Evolutionary conservation across 768 basidiomycete species (phyloP).

Genomic region (Rhodotorula kratochvilovae): DNA sequence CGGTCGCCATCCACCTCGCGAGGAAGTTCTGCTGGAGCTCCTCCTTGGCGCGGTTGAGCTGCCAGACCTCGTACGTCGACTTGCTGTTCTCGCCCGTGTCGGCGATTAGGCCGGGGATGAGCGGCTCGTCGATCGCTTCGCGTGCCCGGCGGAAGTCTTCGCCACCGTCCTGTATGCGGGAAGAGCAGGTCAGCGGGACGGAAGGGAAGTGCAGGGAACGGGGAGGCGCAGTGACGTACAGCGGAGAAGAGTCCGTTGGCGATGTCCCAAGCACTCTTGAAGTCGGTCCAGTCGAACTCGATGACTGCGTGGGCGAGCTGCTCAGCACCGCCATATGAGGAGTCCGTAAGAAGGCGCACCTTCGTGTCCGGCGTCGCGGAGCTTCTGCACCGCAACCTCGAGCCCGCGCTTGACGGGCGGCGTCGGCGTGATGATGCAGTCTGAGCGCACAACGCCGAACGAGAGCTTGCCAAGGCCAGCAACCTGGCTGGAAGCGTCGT

Average conservation of each 20-base stretch:
- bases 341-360: constrained; percentile 47
- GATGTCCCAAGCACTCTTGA: not conserved
- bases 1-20: constrained; percentile 56
- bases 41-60: constrained; percentile 54
- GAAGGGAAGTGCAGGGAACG: no score
- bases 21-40: constrained; percentile 53
- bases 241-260: constrained; percentile 62
- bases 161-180: constrained; percentile 9
- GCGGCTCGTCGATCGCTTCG: not conserved
- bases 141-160: constrained; percentile 2
- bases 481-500: not conserved
- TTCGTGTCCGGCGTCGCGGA: constrained; percentile 61
- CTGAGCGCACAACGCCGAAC: constrained; percentile 65
- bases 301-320: not conserved
- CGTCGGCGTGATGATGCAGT: constrained; percentile 57
- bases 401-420: constrained; percentile 64
- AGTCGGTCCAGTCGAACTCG: constrained; percentile 4
- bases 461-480: constrained; percentile 48
- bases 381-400: constrained; percentile 56
- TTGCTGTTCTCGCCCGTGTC: not conserved
- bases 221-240: constrained; percentile 54
- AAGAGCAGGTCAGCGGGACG: no score
- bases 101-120: not conserved
- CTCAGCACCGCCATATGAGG: fast-evolving
- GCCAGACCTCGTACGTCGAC: constrained; percentile 3